Evolutionary conservation across 2,329 filamentous ascomycete species (phyloP), one percentile per base, ranked within the genome.

Genomic region (Fusarium liriodendri): DNA sequence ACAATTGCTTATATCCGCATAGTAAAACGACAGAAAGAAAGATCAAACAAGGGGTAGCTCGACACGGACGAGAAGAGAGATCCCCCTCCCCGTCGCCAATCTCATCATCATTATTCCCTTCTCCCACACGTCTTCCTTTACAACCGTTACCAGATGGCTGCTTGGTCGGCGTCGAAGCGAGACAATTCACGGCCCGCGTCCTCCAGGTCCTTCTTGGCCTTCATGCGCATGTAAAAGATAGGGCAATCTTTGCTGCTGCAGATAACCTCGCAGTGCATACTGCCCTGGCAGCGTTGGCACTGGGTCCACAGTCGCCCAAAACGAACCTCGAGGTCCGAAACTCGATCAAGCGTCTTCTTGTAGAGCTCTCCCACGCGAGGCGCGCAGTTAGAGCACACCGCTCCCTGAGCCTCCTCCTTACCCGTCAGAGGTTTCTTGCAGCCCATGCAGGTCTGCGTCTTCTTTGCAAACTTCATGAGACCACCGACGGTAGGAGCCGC

Each of bases 171-270:
- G 84, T 99, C 97, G 84, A 99, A 99, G 77, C 97, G 88, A 77
- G 89, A 89, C 78, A 99, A 83, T 83, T 99, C 97, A 85, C 95
- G 97, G 66, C 95, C 95, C 2, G 92, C 93, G 85, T 99, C 97
- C 83, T 98, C 96, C 42, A 98, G 92, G 82, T 99, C 97, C 87
- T 99, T 99, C 89, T 98, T 97, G 35, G 96, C 96, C 88, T 99
- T 99, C 97, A 99, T 99, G 6, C 97, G 92, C 97, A 99, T 99
- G 83, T 99, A 99, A 84, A 99, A 99, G 79, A 99, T 99, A 1
- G 97, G 97, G 81, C 97, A 99, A 86, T 99, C 97, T 82, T 95
- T 94, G 82, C 93, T 96, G 72, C 93, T 95, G 86, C 97, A 99
- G 77, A 99, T 98, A 64, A 99, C 97, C 83, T 99, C 97, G 82